Evolutionary conservation across 805 yeast species (phyloP).

Genomic region (Candida easanensis): DNA sequence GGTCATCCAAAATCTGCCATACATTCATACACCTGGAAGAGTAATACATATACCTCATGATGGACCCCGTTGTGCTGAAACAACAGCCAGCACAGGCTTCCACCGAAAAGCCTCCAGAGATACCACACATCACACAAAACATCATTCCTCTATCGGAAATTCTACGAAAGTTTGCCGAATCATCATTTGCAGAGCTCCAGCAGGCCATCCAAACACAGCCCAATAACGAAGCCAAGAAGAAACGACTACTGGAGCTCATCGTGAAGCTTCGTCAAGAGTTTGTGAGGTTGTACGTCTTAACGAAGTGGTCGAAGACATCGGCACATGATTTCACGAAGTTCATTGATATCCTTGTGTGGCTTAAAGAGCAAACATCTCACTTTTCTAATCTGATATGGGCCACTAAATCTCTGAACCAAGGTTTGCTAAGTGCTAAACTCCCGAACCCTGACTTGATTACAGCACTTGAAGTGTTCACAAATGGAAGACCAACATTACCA

Average conservation of each 20-base stretch:
- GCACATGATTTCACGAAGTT: slow-evolving; percentile 67
- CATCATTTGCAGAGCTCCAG: slow-evolving; percentile 60
- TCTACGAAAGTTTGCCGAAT: slow-evolving; percentile 55
- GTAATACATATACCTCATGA: not conserved
- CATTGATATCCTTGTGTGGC: slow-evolving; percentile 87
- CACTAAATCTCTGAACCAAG: slow-evolving; percentile 62
- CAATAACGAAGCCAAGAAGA: slow-evolving; percentile 62
- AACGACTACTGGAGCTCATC: slow-evolving; percentile 62
- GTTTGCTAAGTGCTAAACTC: slow-evolving; percentile 82
- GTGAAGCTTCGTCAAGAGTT: slow-evolving; percentile 79
- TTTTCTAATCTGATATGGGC: slow-evolving; percentile 64
- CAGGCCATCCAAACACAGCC: slow-evolving; percentile 60
- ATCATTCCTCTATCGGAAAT: slow-evolving; percentile 63
- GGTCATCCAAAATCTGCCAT: no score
- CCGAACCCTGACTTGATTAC: slow-evolving; percentile 91
- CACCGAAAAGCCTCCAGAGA: slow-evolving; percentile 32
- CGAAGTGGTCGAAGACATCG: slow-evolving; percentile 79
- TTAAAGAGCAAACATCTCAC: slow-evolving; percentile 72
- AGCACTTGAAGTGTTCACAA: slow-evolving; percentile 76
- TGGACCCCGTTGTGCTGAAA: slow-evolving; percentile 9
- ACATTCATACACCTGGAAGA: no score
- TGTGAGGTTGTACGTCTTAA: slow-evolving; percentile 76
- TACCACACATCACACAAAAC: slow-evolving; percentile 74
- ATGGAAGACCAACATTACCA: slow-evolving; percentile 74
- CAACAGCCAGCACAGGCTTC: slow-evolving; percentile 7